Evolutionary conservation across 208 protist genomes (phyloP), one percentile per base, ranked within the genome.

Genomic region (Vickermania spadyakhi): DNA sequence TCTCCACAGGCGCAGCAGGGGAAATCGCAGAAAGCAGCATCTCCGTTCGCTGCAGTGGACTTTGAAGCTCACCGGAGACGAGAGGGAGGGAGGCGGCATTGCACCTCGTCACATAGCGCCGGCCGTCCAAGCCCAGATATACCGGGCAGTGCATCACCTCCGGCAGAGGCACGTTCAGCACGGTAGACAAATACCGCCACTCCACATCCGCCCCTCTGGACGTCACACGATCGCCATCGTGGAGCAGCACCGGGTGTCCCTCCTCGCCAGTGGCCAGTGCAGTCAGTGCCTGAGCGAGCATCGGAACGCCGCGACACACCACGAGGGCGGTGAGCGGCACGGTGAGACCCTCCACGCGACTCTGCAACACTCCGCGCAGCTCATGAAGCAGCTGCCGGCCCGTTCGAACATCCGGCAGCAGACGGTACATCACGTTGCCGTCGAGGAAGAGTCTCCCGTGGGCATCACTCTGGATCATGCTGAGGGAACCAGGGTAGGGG

Each of bases 361-460:
- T 74, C 62, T 76, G 78, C 27, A 84, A 64, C 23, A 80, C 65
- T 66, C 70, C 78, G 26, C 78, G 73, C 11, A 81, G 64, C 2
- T 67, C 72, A 1, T 73, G 63, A 22, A 86, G 60, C 54, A 77
- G 75, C 50, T 73, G 72, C 1, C 79, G 74, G 0, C 75, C 79
- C 28, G 57, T 75, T 21, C 68, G 71, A 28, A 61, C 68, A 60
- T 81, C 72, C 0, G 75, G 75, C 13, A 81, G 56, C 0, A 86
- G 61, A 31, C 72, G 71, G 62, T 77, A 86, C 36, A 86, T 77
- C n/a, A 86, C 77, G 66, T 86, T 86, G 28, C 71, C 60, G 4
- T 79, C 68, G 27, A 67, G 70, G 57, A 69, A 86, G 65, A 71
- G 81, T 11, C 68, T 45, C 49, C 41, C 53, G 59, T 3, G 59